Evolutionary conservation across 768 basidiomycete species (phyloP).

Genomic region (Lactarius akahatsu): DNA sequence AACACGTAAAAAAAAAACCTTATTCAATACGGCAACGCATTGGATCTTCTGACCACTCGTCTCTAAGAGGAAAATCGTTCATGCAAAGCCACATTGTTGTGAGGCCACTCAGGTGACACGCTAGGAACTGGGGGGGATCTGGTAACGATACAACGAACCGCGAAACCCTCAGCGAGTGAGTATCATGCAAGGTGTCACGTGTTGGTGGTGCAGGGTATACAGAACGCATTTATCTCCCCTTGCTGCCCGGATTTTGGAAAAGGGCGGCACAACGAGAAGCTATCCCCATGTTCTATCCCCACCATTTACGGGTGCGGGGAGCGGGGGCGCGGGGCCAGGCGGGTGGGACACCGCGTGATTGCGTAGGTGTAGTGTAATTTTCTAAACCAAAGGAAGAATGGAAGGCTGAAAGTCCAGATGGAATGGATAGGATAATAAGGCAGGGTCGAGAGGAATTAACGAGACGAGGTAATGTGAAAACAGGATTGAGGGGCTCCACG

Average conservation of each 20-base stretch:
- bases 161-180: neutral
- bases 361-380: too few relatives aligned
- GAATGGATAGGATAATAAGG: neutral
- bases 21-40: neutral
- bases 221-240: neutral
- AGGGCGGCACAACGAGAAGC: neutral
- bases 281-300: too few relatives aligned
- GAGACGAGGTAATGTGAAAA: neutral
- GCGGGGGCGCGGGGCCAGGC: neutral
- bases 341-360: neutral
- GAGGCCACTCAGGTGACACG: neutral
- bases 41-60: conserved; percentile 1
- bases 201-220: neutral
- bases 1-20: neutral
- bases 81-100: neutral
- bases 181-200: neutral
- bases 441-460: neutral
- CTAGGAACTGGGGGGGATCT: neutral
- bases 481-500: neutral
- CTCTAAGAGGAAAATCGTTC: neutral
- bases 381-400: neutral
- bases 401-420: neutral
- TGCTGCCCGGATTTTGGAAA: neutral
- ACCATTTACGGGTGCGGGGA: neutral
- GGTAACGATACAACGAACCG: neutral